These are phyloP conservation scores for Saprolegnia diclina DNA, from an alignment of 352 stramenopile species.

Conservation along the genomic window DNA sequence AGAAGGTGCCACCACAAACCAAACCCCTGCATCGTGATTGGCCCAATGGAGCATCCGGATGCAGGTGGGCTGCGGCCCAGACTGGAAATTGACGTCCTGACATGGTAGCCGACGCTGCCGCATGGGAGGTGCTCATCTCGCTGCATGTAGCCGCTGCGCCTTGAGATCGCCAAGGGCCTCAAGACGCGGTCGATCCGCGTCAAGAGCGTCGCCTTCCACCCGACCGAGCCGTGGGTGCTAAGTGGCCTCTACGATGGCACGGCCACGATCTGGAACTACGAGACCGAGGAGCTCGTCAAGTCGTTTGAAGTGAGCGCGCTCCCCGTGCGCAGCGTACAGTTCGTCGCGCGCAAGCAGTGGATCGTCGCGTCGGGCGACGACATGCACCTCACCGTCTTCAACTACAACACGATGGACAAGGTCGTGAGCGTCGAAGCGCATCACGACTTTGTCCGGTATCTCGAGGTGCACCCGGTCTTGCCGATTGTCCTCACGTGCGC, in stretches of 20 bases:
- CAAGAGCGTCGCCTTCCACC: slow-evolving; percentile 91
- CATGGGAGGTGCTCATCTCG: too few species aligned
- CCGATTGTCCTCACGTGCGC: slow-evolving; percentile 80
- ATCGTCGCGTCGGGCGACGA: slow-evolving; percentile 83
- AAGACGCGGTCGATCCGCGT: slow-evolving; percentile 76
- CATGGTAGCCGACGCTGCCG: too few species aligned
- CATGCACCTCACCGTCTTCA: slow-evolving; percentile 87
- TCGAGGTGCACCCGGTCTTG: slow-evolving; percentile 85
- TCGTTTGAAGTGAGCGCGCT: slow-evolving; percentile 85
- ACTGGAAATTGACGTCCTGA: too few species aligned
- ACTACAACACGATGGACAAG: slow-evolving; percentile 93
- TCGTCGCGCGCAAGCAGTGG: slow-evolving; percentile 87
- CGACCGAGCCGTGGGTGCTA: slow-evolving; percentile 87
- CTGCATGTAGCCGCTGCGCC: too few species aligned
- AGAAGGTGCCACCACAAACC: too few species aligned
- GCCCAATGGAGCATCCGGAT: too few species aligned
- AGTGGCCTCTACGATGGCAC: slow-evolving; percentile 90
- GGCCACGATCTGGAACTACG: slow-evolving; percentile 90
- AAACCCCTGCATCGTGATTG: too few species aligned
- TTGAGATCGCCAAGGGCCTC: slow-evolving; percentile 52
- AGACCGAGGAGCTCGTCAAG: slow-evolving; percentile 61
- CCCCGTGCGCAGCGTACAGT: slow-evolving; percentile 63
- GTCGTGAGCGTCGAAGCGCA: slow-evolving; percentile 87
- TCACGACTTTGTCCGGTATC: slow-evolving; percentile 90
- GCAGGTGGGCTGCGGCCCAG: too few species aligned